A percentile compares a stretch with the other conserved stretches of the same genome.
Conservation (phyloP, 805 yeast genomes). For the Clavispora vitiphila region DNA sequence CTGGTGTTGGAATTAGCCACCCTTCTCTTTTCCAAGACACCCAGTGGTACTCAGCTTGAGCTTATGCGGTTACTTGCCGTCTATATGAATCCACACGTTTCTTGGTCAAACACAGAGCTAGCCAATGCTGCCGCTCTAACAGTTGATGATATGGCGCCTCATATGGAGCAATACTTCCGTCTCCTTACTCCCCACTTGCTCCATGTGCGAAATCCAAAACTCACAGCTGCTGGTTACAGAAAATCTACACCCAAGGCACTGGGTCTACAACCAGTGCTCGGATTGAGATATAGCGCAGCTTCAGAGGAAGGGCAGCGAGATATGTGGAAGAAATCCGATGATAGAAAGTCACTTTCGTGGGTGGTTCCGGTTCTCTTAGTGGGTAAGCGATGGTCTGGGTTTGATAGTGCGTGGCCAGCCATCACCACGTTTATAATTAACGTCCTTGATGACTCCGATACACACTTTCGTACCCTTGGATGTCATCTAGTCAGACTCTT, state of each 20-base stretch:
- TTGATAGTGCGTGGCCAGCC: conserved; percentile 18
- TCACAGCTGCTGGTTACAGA: conserved; percentile 3
- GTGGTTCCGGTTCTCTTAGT: conserved; percentile 19
- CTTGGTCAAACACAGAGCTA: conserved; percentile 20
- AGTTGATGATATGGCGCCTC: neutral
- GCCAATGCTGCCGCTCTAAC: conserved; percentile 2
- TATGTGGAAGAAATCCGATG: conserved; percentile 23
- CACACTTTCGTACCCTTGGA: conserved; percentile 23
- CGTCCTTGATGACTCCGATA: conserved; percentile 30
- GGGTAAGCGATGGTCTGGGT: conserved; percentile 4
- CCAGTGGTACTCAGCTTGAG: neutral
- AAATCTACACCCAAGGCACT: neutral
- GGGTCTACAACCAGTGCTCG: conserved; percentile 15
- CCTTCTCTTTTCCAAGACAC: neutral
- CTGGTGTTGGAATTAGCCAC: neutral
- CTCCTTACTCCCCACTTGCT: conserved; percentile 3
- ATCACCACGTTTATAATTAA: conserved; percentile 30
- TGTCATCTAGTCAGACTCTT: conserved; percentile 16
- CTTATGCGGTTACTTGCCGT: conserved; percentile 8
- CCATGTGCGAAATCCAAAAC: neutral
- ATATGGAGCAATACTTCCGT: neutral
- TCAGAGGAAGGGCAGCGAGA: conserved; percentile 21
- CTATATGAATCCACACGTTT: conserved; percentile 25
- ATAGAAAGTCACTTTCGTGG: conserved; percentile 23
- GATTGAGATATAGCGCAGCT: conserved; percentile 6